Evolutionary conservation across 2,329 filamentous ascomycete genomes (phyloP).

Genomic region (Nothophoma quercina): DNA sequence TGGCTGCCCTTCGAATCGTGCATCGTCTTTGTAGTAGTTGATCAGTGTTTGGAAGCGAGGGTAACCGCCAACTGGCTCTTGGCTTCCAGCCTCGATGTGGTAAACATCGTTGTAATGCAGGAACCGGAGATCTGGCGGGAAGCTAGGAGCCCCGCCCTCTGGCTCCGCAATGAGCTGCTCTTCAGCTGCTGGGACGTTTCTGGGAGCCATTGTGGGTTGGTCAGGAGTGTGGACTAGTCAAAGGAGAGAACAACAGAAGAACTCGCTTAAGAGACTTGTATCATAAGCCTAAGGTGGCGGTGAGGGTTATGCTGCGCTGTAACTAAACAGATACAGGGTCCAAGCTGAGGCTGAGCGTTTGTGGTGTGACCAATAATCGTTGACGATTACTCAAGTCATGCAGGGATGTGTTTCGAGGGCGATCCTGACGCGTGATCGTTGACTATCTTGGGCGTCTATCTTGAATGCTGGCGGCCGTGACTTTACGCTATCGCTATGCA

Average conservation of each 20-base stretch:
- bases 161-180: conserved; percentile 53
- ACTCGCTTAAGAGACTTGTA: conserved; percentile 15
- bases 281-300: conserved; percentile 26
- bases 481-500: conserved; percentile 18
- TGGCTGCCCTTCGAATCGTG: conserved; percentile 68
- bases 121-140: conserved; percentile 75
- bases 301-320: conserved; percentile 30
- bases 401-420: conserved; percentile 21
- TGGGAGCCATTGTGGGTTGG: conserved; percentile 33
- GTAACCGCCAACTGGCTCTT: conserved; percentile 83
- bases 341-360: conserved; percentile 22
- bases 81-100: conserved; percentile 78
- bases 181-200: conserved; percentile 37
- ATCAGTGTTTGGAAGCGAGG: conserved; percentile 81
- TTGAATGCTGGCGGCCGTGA: background rate
- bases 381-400: conserved; percentile 26
- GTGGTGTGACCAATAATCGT: conserved; percentile 31
- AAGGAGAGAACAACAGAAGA: background rate
- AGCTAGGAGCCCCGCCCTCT: conserved; percentile 51
- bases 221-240: background rate
- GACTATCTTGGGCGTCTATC: conserved; percentile 6
- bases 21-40: conserved; percentile 73
- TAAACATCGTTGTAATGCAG: conserved; percentile 96
- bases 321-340: conserved; percentile 39
- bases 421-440: conserved; percentile 7